These are phyloP conservation scores for Lenzites betulinus DNA, from an alignment of 768 basidiomycete genomes.

Conservation along the genomic window DNA sequence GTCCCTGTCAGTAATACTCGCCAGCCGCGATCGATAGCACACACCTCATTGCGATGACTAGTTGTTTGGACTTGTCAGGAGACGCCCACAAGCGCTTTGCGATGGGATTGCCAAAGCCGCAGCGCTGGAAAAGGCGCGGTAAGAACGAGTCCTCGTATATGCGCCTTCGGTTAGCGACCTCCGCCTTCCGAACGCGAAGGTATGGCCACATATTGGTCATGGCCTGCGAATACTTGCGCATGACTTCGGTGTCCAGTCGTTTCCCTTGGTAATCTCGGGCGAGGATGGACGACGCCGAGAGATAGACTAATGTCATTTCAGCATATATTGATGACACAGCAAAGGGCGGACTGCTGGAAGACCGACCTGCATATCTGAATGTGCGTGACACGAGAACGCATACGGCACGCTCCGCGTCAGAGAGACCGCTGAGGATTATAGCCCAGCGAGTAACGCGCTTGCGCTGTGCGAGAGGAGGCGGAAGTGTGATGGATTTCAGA, in stretches of 20 bases:
- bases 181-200: constrained; percentile 50
- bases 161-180: constrained; percentile 39
- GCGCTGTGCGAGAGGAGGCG: constrained; percentile 60
- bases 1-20: too few species aligned
- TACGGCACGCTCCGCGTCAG: constrained; percentile 42
- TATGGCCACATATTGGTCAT: constrained; percentile 78
- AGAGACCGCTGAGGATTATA: constrained; percentile 53
- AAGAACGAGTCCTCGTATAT: constrained; percentile 56
- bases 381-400: constrained; percentile 59
- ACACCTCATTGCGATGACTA: constrained; percentile 58
- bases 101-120: constrained; percentile 37
- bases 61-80: constrained; percentile 60
- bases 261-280: constrained; percentile 48
- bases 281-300: constrained; percentile 58
- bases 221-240: constrained; percentile 40
- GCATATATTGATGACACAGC: not conserved
- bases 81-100: constrained; percentile 55
- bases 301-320: constrained; percentile 51
- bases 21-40: constrained; percentile 6
- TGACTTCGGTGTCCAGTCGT: constrained; percentile 42
- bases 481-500: constrained; percentile 50
- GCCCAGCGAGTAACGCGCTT: constrained; percentile 56
- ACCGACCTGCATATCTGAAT: constrained; percentile 65
- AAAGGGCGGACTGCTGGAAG: not conserved
- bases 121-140: constrained; percentile 33